Evolutionary conservation across 1,139 yeast species (phyloP).

Genomic region (Yamadazyma epiphylla): DNA sequence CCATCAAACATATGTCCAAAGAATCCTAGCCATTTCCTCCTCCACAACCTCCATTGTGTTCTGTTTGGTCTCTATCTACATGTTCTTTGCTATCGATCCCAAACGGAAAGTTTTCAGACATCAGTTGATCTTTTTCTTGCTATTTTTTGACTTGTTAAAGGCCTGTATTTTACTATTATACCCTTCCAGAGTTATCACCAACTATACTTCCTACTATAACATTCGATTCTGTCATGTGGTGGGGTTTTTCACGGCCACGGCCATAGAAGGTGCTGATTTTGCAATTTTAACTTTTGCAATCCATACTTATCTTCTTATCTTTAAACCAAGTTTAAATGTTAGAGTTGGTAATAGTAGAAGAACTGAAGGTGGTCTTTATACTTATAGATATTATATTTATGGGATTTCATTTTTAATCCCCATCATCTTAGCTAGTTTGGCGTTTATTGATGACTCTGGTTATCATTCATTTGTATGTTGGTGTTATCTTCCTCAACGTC

Average conservation of each 20-base stretch:
- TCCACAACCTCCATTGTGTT: conserved; percentile 55
- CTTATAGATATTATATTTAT: conserved; percentile 57
- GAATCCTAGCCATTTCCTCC: conserved; percentile 48
- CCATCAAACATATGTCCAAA: conserved; percentile 11
- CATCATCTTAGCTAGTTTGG: conserved; percentile 65
- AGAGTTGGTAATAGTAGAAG: conserved; percentile 34
- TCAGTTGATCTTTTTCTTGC: conserved; percentile 61
- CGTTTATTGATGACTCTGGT: conserved; percentile 55
- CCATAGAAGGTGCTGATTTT: conserved; percentile 85
- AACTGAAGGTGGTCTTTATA: conserved; percentile 74
- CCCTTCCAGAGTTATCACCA: conserved; percentile 58
- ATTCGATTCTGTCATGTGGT: conserved; percentile 63
- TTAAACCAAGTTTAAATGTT: conserved; percentile 50
- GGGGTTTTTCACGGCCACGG: conserved; percentile 80
- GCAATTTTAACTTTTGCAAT: conserved; percentile 82
- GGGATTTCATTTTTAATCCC: conserved; percentile 60
- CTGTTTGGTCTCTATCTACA: conserved; percentile 52
- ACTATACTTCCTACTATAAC: conserved; percentile 48
- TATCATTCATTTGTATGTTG: conserved; percentile 66
- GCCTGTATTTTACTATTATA: conserved; percentile 68
- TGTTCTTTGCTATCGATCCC: conserved; percentile 59
- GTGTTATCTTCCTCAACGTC: conserved; percentile 76
- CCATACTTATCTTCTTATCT: conserved; percentile 74
- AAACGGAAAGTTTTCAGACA: conserved; percentile 64
- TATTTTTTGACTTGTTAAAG: conserved; percentile 71